Base-by-base conservation (phyloP, 2,329 filamentous ascomycete species). In the Colletotrichum sp. region DNA sequence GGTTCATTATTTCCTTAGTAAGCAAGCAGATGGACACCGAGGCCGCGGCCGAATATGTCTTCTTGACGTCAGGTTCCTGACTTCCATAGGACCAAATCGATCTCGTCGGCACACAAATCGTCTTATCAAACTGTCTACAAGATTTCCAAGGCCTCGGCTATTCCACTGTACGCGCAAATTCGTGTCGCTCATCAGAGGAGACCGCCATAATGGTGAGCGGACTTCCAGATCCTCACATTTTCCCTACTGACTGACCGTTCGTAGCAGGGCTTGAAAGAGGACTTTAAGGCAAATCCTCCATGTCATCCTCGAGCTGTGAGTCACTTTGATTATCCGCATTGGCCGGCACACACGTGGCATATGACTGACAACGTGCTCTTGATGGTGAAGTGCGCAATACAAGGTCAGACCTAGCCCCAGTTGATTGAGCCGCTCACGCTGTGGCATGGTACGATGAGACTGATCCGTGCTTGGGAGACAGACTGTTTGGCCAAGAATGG, bases 241-340 rank as follows among this genome's bases (percentile, higher is more conserved):
- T n/a, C 24, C n/a, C 66, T 21, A 73, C 48, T 10, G 48, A 62
- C 15, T 30, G 48, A 62, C 15, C 24, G 8, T 15, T 43, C 2
- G n/a, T 52, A 6, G 43, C 12, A 77, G 76, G 67, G 78, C 15
- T 83, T 93, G 16, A 92, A 95, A 80, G 89, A 94, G 81, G 95
- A 96, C 83, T 84, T 97, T 43, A 91, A 91, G 75, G 90, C 91
- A 43, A 91, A 94, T 80, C 95, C 95, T 77, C 94, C 96, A 28
- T 98, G 96, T 82, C 96, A 98, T 87, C 91, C 95, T 73, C 91
- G 94, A 82, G 96, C 96, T 77, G 94, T 96, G 86, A 84, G 93
- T 60, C 55, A 34, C 26, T 55, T 8, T 32, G 4, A 18, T 9
- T 12, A 8, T 32, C 30, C 43, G 5, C 8, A 8, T 15, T 82